Conservation (phyloP, 164 flowering plant species). For the Chimonanthus salicifolius region DNA sequence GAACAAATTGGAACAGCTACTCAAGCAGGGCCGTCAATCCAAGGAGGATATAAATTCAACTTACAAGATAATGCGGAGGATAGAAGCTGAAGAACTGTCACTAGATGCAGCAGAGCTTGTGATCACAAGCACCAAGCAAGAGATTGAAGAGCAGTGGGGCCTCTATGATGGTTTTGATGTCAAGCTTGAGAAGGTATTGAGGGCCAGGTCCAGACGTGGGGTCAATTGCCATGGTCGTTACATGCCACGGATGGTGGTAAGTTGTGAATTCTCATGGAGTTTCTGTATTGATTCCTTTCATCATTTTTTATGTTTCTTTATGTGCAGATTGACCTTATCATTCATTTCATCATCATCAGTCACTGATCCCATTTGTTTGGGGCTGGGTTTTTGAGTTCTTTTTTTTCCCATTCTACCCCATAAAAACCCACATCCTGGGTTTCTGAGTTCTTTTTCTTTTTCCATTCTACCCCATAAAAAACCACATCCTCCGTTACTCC, state of each 20-base stretch:
- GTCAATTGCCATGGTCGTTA: conserved; percentile 83
- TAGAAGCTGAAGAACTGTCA: conserved; percentile 92
- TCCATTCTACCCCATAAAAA: too few species aligned
- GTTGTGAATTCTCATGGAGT: conserved; percentile 2
- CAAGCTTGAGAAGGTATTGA: conserved; percentile 76
- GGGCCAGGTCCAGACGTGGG: conserved; percentile 83
- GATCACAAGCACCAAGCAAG: conserved; percentile 89
- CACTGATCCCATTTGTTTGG: too few species aligned
- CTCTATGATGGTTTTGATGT: conserved; percentile 95
- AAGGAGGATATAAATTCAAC: conserved; percentile 87
- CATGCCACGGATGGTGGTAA: conserved; percentile 98
- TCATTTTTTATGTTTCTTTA: too few species aligned
- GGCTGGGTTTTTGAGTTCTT: too few species aligned
- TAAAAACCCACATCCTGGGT: too few species aligned
- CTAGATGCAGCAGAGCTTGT: conserved; percentile 96
- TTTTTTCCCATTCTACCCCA: too few species aligned
- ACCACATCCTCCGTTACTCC: too few species aligned
- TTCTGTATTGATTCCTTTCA: neutral
- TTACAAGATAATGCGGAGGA: conserved; percentile 86
- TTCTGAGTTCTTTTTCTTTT: too few species aligned
- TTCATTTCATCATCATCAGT: too few species aligned
- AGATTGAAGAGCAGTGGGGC: conserved; percentile 96
- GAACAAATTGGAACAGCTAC: conserved; percentile 88
- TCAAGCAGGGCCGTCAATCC: conserved; percentile 91
- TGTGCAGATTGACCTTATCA: neutral